phyloP scores from a whole-genome alignment of 1,284 basidiomycete genomes.

The Moesziomyces antarcticus region DNA sequence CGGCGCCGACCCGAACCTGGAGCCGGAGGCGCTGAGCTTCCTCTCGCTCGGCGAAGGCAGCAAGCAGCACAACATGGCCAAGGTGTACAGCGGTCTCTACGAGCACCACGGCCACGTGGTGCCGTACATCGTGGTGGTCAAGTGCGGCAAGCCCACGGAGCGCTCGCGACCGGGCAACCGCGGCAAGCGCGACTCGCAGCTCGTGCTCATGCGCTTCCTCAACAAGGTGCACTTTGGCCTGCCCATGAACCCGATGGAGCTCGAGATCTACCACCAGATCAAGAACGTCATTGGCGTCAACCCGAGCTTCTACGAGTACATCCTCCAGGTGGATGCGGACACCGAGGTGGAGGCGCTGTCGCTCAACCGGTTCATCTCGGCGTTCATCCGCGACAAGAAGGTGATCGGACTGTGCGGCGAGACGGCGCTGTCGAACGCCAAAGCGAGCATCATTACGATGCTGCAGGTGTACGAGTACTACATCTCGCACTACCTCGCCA shows the following conservation, averaged over 20 bases:
- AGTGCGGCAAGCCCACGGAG: constrained; percentile 95
- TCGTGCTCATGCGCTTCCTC: constrained; percentile 95
- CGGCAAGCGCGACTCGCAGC: constrained; percentile 81
- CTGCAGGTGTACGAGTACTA: constrained; percentile 79
- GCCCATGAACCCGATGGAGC: constrained; percentile 94
- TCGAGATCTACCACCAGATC: constrained; percentile 99
- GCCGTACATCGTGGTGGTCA: constrained; percentile 94
- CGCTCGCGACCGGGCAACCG: constrained; percentile 88
- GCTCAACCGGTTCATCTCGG: constrained; percentile 88
- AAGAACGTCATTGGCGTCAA: constrained; percentile 99
- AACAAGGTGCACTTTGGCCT: constrained; percentile 98
- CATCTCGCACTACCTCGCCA: constrained; percentile 81
- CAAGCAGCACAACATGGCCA: constrained; percentile 98
- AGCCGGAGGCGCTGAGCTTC: constrained; percentile 95
- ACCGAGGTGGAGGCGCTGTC: constrained; percentile 84
- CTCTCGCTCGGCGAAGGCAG: constrained; percentile 91
- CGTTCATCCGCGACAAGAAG: constrained; percentile 87
- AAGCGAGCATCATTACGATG: constrained; percentile 95
- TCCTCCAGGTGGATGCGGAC: constrained; percentile 97
- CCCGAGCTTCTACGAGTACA: constrained; percentile 96
- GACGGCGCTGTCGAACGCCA: constrained; percentile 87
- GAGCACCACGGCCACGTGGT: constrained; percentile 94
- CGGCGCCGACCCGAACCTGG: constrained; percentile 89
- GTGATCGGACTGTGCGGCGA: constrained; percentile 93
- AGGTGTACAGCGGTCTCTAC: constrained; percentile 95